Evolutionary conservation across 164 flowering plant species (phyloP), one percentile per base, ranked within the genome.

Genomic region (Dillenia turbinata): DNA sequence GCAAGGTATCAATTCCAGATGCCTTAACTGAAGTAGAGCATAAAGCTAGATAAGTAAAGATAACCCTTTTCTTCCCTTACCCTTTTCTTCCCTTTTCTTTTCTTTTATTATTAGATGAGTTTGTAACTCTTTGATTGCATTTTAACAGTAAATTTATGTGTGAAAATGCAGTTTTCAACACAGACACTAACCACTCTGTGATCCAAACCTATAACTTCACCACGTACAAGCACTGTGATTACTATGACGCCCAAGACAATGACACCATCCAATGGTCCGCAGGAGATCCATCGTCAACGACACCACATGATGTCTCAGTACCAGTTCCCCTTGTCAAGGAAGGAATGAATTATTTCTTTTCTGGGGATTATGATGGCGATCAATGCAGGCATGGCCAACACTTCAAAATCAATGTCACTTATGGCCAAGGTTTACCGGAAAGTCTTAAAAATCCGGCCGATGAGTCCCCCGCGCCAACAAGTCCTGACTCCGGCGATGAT

Each of bases 281-380:
- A 2, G 64, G 74, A 0, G 78, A 86, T 47, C 96, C 98, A 2
- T 81, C 96, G 0, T 59, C 80, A 17, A 71, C 83, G 1, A 17
- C 75, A 4, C 78, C 83, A 0, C 65, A 52, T 0, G 64, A 82
- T 0, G 86, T 80, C 7, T 43, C 85, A 0, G 76, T 81, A 10
- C 66, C 89, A 0, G 85, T 91, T 0, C 99, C 96, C 2, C 79
- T 94, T 0, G 14, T 75, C 9, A 87, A 83, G 69, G 85, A 85
- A 60, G 99, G 99, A 40, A 49, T 62, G 59, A 79, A 71, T 0
- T 94, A 87, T 55, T 94, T 94, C 73, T 94, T 91, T 66, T 94
- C 99, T 0, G 74, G 90, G 9, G 81, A 88, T 40, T 94, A 89
- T 53, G 99, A 94, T 16, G 97, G 99, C 0, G 89, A 85, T 15